Conservation (phyloP, 2,329 filamentous ascomycete genomes). For the Trichoderma aggressivum region DNA sequence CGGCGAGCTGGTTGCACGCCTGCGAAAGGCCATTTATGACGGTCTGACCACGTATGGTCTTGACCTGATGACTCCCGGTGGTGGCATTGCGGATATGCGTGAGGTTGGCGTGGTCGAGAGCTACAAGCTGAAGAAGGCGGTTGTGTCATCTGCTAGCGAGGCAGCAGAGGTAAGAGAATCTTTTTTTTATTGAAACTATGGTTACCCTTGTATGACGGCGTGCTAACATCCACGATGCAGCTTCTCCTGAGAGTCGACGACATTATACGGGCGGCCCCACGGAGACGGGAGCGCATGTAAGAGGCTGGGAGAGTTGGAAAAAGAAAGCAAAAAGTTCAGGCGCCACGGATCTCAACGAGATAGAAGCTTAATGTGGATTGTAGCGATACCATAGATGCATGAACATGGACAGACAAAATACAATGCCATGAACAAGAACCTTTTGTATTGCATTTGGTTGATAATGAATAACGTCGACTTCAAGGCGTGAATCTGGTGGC, state of each 20-base stretch:
- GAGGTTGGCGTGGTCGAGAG: slow-evolving; percentile 94
- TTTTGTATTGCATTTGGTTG: background rate
- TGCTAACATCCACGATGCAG: slow-evolving; percentile 40
- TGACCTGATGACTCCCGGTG: slow-evolving; percentile 83
- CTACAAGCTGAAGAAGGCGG: slow-evolving; percentile 98
- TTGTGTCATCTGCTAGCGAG: slow-evolving; percentile 93
- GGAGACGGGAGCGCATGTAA: slow-evolving; percentile 46
- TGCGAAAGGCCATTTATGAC: slow-evolving; percentile 92
- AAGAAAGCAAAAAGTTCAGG: slow-evolving; percentile 24
- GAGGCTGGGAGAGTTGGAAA: slow-evolving; percentile 14
- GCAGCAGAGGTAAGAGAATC: slow-evolving; percentile 76
- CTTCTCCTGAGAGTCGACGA: slow-evolving; percentile 92
- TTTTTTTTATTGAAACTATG: background rate
- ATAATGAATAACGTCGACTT: background rate
- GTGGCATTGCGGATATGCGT: slow-evolving; percentile 92
- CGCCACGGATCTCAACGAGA: slow-evolving; percentile 12
- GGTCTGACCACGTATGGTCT: slow-evolving; percentile 90
- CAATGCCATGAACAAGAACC: slow-evolving; percentile 6
- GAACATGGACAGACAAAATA: slow-evolving; percentile 22
- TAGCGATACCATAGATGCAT: slow-evolving; percentile 40
- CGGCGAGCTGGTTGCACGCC: slow-evolving; percentile 84
- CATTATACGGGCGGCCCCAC: slow-evolving; percentile 90
- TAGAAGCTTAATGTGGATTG: slow-evolving; percentile 32
- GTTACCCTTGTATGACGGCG: background rate
- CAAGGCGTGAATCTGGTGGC: background rate